These are phyloP conservation scores for Tripidium arundinaceum DNA, from an alignment of 202 grass and related monocot genomes.

Conservation along the genomic window DNA sequence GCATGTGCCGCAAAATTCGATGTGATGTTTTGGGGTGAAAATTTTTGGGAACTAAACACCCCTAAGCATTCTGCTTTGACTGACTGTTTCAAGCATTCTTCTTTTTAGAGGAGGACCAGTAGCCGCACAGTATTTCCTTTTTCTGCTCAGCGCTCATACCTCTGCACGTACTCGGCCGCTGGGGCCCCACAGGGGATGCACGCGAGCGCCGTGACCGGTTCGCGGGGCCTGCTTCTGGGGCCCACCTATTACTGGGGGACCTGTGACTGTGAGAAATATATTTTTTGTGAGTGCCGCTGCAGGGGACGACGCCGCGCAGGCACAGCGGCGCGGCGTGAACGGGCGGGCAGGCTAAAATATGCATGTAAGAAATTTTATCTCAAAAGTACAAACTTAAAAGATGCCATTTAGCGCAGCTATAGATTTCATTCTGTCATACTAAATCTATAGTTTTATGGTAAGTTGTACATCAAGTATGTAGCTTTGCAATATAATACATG, in stretches of 20 bases:
- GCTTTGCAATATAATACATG: not conserved
- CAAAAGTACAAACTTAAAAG: too few relatives aligned
- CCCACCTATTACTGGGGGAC: not conserved
- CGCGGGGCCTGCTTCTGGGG: accelerated
- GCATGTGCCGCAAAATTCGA: too few relatives aligned
- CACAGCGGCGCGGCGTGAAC: too few relatives aligned
- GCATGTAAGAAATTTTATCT: too few relatives aligned
- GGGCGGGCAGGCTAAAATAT: too few relatives aligned
- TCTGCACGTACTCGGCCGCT: not conserved
- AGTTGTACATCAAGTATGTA: not conserved
- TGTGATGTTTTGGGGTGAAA: too few relatives aligned
- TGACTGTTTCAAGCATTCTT: not conserved
- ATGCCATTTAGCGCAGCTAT: too few relatives aligned
- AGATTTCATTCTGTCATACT: too few relatives aligned
- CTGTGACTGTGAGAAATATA: not conserved
- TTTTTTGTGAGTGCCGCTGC: too few relatives aligned
- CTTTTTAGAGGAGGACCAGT: slow-evolving; percentile 1
- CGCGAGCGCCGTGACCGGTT: not conserved
- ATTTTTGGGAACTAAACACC: too few relatives aligned
- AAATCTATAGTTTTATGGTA: not conserved
- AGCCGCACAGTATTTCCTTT: not conserved
- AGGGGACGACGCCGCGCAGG: too few relatives aligned
- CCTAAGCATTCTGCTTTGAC: not conserved
- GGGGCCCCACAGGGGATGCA: not conserved
- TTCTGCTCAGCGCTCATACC: too few relatives aligned